Conservation (phyloP, 2,329 filamentous ascomycete genomes). For the Metarhizium rileyi region DNA sequence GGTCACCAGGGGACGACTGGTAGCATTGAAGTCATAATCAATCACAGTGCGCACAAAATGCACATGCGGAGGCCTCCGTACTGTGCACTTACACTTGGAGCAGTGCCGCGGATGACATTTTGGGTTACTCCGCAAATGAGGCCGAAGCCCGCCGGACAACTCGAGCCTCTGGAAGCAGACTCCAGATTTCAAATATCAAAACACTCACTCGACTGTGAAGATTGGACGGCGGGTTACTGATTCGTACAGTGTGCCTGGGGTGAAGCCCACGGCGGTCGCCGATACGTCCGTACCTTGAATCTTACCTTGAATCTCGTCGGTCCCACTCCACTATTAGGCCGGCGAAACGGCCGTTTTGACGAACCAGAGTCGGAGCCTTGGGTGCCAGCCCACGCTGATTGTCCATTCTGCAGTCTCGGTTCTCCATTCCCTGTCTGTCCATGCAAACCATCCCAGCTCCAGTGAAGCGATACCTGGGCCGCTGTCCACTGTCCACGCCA, state of each 20-base stretch:
- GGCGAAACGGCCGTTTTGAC: slow-evolving; percentile 44
- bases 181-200: neutral
- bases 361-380: slow-evolving; percentile 20
- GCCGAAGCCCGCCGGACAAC: slow-evolving; percentile 6
- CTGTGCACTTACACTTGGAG: too few species aligned
- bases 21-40: too few species aligned
- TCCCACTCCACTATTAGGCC: slow-evolving; percentile 46
- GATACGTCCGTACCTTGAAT: slow-evolving; percentile 9
- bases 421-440: slow-evolving; percentile 12
- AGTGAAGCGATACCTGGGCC: too few species aligned
- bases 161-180: too few species aligned
- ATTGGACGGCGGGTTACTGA: neutral
- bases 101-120: too few species aligned
- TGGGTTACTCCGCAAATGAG: slow-evolving; percentile 10
- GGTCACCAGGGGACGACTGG: too few species aligned
- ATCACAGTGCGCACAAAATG: too few species aligned
- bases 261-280: neutral
- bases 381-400: slow-evolving; percentile 1
- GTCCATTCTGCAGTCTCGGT: neutral
- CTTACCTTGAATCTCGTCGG: too few species aligned
- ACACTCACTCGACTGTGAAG: too few species aligned
- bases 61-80: too few species aligned
- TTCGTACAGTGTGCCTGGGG: slow-evolving; percentile 5
- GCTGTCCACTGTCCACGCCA: too few species aligned
- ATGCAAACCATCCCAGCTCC: too few species aligned